Evolutionary conservation across 2,329 filamentous ascomycete species (phyloP).

Genomic region (Cladosporium sp.): DNA sequence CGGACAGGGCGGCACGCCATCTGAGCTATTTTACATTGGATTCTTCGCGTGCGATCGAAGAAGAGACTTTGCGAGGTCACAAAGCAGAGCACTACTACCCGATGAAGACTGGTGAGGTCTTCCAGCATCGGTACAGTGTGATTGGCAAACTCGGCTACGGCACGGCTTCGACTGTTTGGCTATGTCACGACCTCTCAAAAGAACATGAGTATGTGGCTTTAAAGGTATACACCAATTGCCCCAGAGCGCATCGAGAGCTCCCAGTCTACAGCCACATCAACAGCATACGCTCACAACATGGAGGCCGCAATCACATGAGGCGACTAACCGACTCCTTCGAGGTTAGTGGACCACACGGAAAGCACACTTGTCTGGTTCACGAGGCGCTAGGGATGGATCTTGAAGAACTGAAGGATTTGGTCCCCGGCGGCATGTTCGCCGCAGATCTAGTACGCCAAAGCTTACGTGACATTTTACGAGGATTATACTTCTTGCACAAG

Average conservation of each 20-base stretch:
- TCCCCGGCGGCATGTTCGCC: slow-evolving; percentile 16
- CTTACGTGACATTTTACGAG: slow-evolving; percentile 31
- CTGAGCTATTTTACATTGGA: neutral
- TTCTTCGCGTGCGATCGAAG: slow-evolving; percentile 25
- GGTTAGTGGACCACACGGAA: slow-evolving; percentile 34
- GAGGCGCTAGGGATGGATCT: slow-evolving; percentile 43
- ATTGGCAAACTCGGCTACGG: slow-evolving; percentile 49
- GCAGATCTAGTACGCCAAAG: slow-evolving; percentile 21
- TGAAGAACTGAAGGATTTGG: slow-evolving; percentile 37
- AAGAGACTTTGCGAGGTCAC: slow-evolving; percentile 33
- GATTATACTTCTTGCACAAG: slow-evolving; percentile 32
- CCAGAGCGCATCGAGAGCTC: slow-evolving; percentile 36
- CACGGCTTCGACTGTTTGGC: slow-evolving; percentile 46
- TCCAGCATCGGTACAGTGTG: slow-evolving; percentile 39
- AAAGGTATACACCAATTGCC: slow-evolving; percentile 39
- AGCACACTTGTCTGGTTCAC: slow-evolving; percentile 40
- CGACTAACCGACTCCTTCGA: slow-evolving; percentile 40
- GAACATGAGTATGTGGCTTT: slow-evolving; percentile 34
- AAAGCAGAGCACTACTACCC: slow-evolving; percentile 40
- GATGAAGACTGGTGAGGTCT: slow-evolving; percentile 38
- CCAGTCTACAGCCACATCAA: slow-evolving; percentile 35
- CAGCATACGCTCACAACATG: slow-evolving; percentile 28
- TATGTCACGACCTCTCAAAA: slow-evolving; percentile 40
- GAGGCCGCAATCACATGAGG: slow-evolving; percentile 36
- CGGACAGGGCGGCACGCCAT: no score